Percentiles rank a stretch among this genome's conserved stretches.
These are phyloP conservation scores for Mortierella sp. DNA, from an alignment of 371 early-diverging fungal genomes.

Conservation along the genomic window DNA sequence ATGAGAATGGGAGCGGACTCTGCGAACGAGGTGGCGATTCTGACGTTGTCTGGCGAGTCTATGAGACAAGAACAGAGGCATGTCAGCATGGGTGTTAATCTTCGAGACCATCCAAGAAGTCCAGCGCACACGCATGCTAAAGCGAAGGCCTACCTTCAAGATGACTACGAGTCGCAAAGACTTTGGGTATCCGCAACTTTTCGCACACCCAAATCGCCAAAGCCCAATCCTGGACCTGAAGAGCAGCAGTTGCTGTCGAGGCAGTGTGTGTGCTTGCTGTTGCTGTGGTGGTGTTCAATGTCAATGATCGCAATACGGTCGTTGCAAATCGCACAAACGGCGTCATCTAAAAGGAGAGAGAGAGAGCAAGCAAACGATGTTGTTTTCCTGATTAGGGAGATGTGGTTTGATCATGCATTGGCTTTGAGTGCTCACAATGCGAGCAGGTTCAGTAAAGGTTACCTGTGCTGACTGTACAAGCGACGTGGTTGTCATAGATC, in stretches of 20 bases:
- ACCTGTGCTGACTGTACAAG: constrained; percentile 20
- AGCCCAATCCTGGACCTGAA: constrained; percentile 29
- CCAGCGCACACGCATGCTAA: too few relatives aligned
- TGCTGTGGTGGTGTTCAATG: neutral
- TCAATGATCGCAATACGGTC: neutral
- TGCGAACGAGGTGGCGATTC: constrained; percentile 23
- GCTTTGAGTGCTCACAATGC: neutral
- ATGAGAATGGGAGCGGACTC: constrained; percentile 7
- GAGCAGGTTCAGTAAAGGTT: neutral
- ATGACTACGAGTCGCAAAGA: constrained; percentile 13
- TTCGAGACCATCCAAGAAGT: too few relatives aligned
- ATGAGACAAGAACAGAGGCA: neutral
- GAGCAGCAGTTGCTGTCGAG: neutral
- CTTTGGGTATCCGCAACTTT: constrained; percentile 41
- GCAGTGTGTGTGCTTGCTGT: neutral
- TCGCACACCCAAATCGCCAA: constrained; percentile 41
- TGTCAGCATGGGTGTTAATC: neutral
- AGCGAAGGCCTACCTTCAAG: constrained; percentile 27
- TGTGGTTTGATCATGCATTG: neutral
- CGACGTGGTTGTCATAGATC: constrained; percentile 13
- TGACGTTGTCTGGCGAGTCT: constrained; percentile 22
- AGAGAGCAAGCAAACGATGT: neutral
- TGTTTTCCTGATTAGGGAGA: neutral
- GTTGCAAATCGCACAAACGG: constrained; percentile 1
- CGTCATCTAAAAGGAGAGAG: neutral